A percentile compares a stretch with the other conserved stretches of the same genome.
Conservation (phyloP, 163 green algal genomes). For the Chloromonas sp. region DNA sequence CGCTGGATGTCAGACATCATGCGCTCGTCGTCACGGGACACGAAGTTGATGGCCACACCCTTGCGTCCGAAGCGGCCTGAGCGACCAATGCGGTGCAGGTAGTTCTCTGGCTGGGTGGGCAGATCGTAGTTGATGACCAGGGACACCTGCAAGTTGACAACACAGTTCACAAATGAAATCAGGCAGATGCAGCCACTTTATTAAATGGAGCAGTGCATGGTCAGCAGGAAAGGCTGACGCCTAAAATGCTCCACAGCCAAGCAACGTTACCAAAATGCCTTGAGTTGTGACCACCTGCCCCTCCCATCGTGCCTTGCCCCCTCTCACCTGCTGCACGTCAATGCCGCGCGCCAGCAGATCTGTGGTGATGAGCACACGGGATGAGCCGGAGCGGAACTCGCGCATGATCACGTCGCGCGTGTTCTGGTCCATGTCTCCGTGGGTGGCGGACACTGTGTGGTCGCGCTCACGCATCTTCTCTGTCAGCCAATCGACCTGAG, state of each 20-base stretch:
- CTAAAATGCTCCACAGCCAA: neutral
- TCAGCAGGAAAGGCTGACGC: too few relatives aligned
- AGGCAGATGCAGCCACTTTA: too few relatives aligned
- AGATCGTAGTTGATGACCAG: constrained; percentile 99
- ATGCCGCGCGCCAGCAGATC: constrained; percentile 98
- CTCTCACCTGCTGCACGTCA: constrained; percentile 93
- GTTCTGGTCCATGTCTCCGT: constrained; percentile 99
- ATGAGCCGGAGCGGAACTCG: constrained; percentile 97
- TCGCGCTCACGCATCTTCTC: constrained; percentile 98
- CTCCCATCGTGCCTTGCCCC: neutral
- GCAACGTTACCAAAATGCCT: neutral
- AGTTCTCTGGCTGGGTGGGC: constrained; percentile 98
- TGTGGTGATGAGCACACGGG: constrained; percentile 99
- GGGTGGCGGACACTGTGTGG: constrained; percentile 97
- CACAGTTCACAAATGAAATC: constrained; percentile 18
- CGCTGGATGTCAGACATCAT: constrained; percentile 97
- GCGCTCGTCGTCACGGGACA: constrained; percentile 73
- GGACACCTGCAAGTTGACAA: constrained; percentile 70
- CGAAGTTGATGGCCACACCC: constrained; percentile 99
- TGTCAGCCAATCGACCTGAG: constrained; percentile 96
- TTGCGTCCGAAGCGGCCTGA: constrained; percentile 97
- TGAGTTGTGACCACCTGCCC: neutral
- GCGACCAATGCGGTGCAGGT: constrained; percentile 97
- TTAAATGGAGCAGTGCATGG: too few relatives aligned
- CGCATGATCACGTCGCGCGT: constrained; percentile 99